phyloP scores from a whole-genome alignment of 768 basidiomycete genomes.

The Trametes cinnabarina region DNA sequence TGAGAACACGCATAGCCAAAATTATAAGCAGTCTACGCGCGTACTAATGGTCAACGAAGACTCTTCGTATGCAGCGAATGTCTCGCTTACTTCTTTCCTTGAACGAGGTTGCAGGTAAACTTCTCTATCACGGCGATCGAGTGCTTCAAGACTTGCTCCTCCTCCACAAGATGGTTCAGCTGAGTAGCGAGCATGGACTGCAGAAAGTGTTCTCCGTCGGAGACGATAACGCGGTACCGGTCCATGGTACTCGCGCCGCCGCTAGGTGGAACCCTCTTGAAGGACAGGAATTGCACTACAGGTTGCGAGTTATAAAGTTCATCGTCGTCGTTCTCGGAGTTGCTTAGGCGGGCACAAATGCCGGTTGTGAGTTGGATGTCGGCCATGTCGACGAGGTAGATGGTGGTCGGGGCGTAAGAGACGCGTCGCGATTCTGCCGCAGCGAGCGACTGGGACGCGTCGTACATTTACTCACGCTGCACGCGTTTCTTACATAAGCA shows the following conservation, averaged over 20 bases:
- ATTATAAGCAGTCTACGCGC: constrained; percentile 77
- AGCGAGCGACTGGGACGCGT: too few species aligned
- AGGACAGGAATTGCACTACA: constrained; percentile 76
- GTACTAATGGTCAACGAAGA: too few species aligned
- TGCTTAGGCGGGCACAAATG: constrained; percentile 49
- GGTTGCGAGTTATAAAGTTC: constrained; percentile 35
- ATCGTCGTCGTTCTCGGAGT: constrained; percentile 42
- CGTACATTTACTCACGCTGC: constrained; percentile 1
- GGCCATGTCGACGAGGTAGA: constrained; percentile 23
- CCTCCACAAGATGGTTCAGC: constrained; percentile 71
- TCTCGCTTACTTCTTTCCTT: constrained; percentile 70
- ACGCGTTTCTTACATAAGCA: constrained; percentile 24
- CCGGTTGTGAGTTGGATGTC: constrained; percentile 54
- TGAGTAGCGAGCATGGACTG: constrained; percentile 97
- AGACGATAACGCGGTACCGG: constrained; percentile 79
- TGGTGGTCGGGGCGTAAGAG: constrained; percentile 27
- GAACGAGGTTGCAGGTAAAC: constrained; percentile 79
- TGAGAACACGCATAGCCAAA: constrained; percentile 60
- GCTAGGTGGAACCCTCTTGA: constrained; percentile 65
- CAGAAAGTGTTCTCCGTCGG: constrained; percentile 82
- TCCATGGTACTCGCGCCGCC: constrained; percentile 41
- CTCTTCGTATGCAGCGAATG: constrained; percentile 1
- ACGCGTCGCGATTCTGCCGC: constrained; percentile 18
- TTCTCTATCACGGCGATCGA: constrained; percentile 68
- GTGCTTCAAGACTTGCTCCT: constrained; percentile 60